These are phyloP conservation scores for Beverwykella pulmonaria DNA, from an alignment of 495 filamentous ascomycete genomes.

Conservation along the genomic window DNA sequence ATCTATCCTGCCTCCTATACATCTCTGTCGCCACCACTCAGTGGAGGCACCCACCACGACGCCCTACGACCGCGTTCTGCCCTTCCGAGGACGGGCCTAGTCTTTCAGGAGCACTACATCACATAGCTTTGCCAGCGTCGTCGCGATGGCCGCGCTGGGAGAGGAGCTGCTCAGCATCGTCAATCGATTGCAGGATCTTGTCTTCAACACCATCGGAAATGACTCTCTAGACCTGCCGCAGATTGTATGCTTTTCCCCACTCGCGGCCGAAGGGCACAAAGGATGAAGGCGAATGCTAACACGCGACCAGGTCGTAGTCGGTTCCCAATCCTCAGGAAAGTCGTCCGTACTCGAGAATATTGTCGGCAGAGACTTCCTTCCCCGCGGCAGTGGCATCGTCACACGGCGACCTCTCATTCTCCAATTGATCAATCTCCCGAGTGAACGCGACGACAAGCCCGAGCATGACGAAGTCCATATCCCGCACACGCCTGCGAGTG, in stretches of 20 bases:
- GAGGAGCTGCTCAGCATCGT: conserved; percentile 91
- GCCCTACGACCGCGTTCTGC: not conserved
- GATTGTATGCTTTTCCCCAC: conserved; percentile 69
- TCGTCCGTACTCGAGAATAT: conserved; percentile 99
- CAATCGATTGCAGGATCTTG: conserved; percentile 96
- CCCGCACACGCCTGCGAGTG: conserved; percentile 69
- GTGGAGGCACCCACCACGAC: not conserved
- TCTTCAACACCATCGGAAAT: conserved; percentile 99
- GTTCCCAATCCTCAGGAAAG: conserved; percentile 97
- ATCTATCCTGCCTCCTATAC: not conserved
- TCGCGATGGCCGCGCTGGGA: conserved; percentile 70
- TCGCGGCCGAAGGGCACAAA: not conserved
- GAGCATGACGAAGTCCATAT: conserved; percentile 66
- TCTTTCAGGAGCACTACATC: conserved; percentile 17
- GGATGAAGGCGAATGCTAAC: conserved; percentile 21
- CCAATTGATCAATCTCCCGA: conserved; percentile 96
- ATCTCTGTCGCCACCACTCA: not conserved
- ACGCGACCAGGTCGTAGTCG: conserved; percentile 81
- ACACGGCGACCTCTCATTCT: conserved; percentile 92
- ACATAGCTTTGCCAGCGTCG: conserved; percentile 13
- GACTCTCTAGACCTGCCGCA: conserved; percentile 97
- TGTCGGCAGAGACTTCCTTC: conserved; percentile 94
- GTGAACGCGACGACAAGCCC: conserved; percentile 69
- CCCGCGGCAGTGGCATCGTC: conserved; percentile 94
- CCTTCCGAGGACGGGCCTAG: not conserved